Base-by-base conservation (phyloP, 2,329 filamentous ascomycete species). In the Hymenoscyphus repandus region DNA sequence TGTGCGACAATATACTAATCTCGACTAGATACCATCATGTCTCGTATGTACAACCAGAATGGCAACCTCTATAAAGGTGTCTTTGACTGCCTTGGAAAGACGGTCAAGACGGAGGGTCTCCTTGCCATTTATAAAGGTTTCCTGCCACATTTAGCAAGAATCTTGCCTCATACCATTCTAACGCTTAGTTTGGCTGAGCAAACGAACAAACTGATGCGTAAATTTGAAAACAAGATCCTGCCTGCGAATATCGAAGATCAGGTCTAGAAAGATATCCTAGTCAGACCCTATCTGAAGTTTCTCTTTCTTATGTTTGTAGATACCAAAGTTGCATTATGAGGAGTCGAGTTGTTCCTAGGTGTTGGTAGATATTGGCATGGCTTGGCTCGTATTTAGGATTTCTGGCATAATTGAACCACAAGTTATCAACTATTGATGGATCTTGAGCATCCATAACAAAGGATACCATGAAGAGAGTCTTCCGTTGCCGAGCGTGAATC, bases 121-220 rank as follows among this genome's bases (percentile, higher is more conserved):
- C 72, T 97, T 42, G 93, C 93, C 54, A 88, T 99, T 52, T 99
- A 99, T 77, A 99, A 99, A 76, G 93, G 93, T 52, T 96, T 95
- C 75, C 82, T 96, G 65, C 93, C 93, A 13, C 93, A 99, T 72
- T 74, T 99, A 59, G 90, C 93, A 31, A 79, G 93, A 62, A 97
- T 99, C 64, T 73, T 99, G 64, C 93, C 93, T 41, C 93, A 99
- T 69, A 99, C 93, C 36, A 90, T 97, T 66, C 72, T 97, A 60
- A 99, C 92, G 1, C 79, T 99, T 59, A 93, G 85, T 57, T 75
- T 99, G 65, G 93, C 93, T 2, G 93, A 99, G 72, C 93, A 99
- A 74, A 97, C 93, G 9, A 96, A 95, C 71, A 96, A 95, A 75
- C 71, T 95, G 47, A 83, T 99, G 73, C 79, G 86, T 58, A 86